Conservation (phyloP, 768 basidiomycete species). For the Leucosporidium scottii region DNA sequence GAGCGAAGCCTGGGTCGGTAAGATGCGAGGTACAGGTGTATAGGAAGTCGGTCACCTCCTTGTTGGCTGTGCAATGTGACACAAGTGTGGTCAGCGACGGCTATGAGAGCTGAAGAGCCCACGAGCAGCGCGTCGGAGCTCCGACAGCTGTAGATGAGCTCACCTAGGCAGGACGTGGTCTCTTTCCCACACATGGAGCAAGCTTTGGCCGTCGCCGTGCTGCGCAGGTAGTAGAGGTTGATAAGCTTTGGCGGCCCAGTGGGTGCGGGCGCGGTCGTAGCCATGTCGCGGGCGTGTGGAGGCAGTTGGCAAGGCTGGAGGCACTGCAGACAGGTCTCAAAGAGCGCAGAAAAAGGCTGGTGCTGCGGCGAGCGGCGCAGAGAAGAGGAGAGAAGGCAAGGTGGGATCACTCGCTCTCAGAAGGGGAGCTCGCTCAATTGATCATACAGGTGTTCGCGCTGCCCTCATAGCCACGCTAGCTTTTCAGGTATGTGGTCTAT, state of each 20-base stretch:
- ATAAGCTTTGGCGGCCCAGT: slow-evolving; percentile 14
- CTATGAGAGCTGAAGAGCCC: not conserved
- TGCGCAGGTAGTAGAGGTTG: slow-evolving; percentile 21
- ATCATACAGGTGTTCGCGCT: too few species aligned
- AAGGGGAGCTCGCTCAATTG: too few species aligned
- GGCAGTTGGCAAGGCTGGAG: too few species aligned
- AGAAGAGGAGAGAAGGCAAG: not conserved
- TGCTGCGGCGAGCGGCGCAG: not conserved
- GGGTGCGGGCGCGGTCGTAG: not conserved
- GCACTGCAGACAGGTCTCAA: too few species aligned
- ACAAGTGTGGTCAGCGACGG: not conserved
- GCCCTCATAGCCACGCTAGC: too few species aligned
- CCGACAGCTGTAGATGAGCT: too few species aligned
- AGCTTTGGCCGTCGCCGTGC: slow-evolving; percentile 9
- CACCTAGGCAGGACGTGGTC: slow-evolving; percentile 13
- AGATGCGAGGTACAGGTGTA: slow-evolving; percentile 80
- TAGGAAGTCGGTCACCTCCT: slow-evolving; percentile 74
- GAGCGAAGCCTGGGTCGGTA: slow-evolving; percentile 55
- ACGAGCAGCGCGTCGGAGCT: not conserved
- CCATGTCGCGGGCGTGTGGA: too few species aligned
- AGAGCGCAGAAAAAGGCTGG: not conserved
- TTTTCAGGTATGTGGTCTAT: too few species aligned
- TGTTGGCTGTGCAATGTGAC: slow-evolving; percentile 51
- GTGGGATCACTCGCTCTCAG: too few species aligned
- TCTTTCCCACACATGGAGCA: slow-evolving; percentile 27